These are phyloP conservation scores for Boechera divaricarpa DNA, from an alignment of 345 rosid species.

Conservation along the genomic window DNA sequence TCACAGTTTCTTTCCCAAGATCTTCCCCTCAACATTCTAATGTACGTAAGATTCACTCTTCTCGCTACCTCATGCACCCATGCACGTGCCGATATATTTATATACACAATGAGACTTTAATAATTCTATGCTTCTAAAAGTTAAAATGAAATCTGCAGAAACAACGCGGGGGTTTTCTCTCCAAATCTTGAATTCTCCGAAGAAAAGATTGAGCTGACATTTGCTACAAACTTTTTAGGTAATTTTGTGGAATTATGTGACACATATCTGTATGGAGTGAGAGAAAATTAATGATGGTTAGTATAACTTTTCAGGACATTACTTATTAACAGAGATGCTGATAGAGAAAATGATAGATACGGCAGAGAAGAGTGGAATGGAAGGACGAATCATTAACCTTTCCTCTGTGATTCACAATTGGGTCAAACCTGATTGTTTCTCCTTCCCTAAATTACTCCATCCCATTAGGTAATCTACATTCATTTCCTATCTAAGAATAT, in stretches of 20 bases:
- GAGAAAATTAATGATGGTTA: slow-evolving; percentile 20
- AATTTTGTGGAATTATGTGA: slow-evolving; percentile 19
- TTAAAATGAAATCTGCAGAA: slow-evolving; percentile 53
- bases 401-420: slow-evolving; percentile 94
- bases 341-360: slow-evolving; percentile 85
- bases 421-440: slow-evolving; percentile 73
- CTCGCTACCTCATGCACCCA: background rate
- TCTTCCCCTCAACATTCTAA: slow-evolving; percentile 83
- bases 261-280: background rate
- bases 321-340: slow-evolving; percentile 76
- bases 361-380: slow-evolving; percentile 65
- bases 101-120: background rate
- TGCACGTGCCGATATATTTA: slow-evolving; percentile 9
- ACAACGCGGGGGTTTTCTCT: slow-evolving; percentile 89
- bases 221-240: slow-evolving; percentile 93
- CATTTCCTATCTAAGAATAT: background rate
- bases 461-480: slow-evolving; percentile 64
- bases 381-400: slow-evolving; percentile 86
- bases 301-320: slow-evolving; percentile 72
- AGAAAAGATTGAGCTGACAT: slow-evolving; percentile 93
- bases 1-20: slow-evolving; percentile 66
- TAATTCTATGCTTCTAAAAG: background rate
- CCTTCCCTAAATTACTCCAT: slow-evolving; percentile 63
- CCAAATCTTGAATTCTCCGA: slow-evolving; percentile 88
- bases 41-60: slow-evolving; percentile 56